These are phyloP conservation scores for Flaveria linearis DNA, from an alignment of 129 eudicot genomes.

Conservation along the genomic window DNA sequence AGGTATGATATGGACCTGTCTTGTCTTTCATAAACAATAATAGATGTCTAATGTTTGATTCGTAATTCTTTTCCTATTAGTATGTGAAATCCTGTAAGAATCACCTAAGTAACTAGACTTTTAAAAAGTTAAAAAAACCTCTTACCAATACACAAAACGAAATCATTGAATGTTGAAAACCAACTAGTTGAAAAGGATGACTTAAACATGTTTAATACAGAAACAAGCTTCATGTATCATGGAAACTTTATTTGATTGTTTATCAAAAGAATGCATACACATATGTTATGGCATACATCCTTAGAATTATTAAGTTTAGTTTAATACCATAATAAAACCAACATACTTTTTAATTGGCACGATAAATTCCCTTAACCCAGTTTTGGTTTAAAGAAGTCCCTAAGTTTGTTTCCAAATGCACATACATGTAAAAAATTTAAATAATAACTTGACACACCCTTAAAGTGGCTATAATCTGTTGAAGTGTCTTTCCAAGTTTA, in stretches of 20 bases:
- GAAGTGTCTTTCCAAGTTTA: neutral
- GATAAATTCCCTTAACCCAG: neutral
- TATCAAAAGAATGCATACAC: neutral
- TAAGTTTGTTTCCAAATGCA: neutral
- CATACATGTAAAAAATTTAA: neutral
- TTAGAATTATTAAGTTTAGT: neutral
- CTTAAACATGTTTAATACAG: neutral
- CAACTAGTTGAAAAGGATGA: neutral
- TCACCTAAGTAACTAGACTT: neutral
- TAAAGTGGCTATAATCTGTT: neutral
- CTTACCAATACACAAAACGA: neutral
- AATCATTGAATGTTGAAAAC: neutral
- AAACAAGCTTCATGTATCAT: neutral
- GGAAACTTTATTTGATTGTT: neutral
- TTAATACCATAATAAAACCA: neutral
- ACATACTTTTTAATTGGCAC: neutral
- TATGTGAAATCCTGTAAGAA: neutral
- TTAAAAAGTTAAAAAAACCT: neutral
- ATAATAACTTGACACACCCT: neutral
- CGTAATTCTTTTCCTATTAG: neutral
- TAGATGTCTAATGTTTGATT: neutral
- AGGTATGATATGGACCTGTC: conserved; percentile 42
- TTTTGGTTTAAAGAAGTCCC: neutral
- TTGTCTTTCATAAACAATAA: conserved; percentile 10
- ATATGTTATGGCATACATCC: neutral